Percentiles rank a stretch among this genome's conserved stretches.
Evolutionary conservation across 2,329 filamentous ascomycete species (phyloP).

Genomic region (Colletotrichum sp.): DNA sequence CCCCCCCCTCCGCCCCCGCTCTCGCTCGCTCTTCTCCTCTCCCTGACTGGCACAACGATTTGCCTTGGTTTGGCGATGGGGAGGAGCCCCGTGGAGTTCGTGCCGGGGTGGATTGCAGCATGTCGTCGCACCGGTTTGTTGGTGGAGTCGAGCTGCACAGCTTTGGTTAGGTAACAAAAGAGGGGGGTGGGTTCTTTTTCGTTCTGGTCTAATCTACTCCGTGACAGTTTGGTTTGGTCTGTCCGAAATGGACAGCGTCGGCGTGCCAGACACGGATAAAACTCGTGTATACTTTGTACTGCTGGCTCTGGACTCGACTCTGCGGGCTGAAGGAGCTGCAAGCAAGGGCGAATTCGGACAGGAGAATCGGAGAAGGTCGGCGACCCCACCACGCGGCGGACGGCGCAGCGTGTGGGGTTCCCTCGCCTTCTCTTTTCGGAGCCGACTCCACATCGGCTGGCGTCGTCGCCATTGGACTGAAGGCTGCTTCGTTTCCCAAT

Average conservation of each 20-base stretch:
- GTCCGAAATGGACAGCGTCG: neutral
- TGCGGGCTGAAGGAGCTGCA: neutral
- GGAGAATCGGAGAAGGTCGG: conserved; percentile 17
- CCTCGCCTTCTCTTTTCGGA: neutral
- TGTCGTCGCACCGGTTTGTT: neutral
- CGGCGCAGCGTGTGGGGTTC: neutral
- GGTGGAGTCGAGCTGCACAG: neutral
- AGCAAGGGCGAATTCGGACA: conserved; percentile 12
- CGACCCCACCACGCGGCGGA: conserved; percentile 2
- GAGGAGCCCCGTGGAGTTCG: neutral
- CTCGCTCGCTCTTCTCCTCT: too few species aligned
- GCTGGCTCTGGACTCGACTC: neutral
- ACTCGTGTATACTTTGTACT: neutral
- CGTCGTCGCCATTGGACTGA: neutral
- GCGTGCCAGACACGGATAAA: too few species aligned
- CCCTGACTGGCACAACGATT: neutral
- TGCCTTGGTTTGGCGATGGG: conserved; percentile 6
- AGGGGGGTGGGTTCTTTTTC: neutral
- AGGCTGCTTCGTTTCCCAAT: neutral
- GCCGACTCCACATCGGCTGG: neutral
- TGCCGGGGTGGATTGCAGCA: neutral
- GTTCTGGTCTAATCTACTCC: neutral
- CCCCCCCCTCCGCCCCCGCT: neutral
- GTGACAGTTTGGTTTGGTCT: neutral
- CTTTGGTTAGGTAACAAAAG: neutral